A percentile compares a stretch with the other conserved stretches of the same genome.
phyloP scores from a whole-genome alignment of 2,329 filamentous ascomycete genomes.

The Fusarium irregulare region DNA sequence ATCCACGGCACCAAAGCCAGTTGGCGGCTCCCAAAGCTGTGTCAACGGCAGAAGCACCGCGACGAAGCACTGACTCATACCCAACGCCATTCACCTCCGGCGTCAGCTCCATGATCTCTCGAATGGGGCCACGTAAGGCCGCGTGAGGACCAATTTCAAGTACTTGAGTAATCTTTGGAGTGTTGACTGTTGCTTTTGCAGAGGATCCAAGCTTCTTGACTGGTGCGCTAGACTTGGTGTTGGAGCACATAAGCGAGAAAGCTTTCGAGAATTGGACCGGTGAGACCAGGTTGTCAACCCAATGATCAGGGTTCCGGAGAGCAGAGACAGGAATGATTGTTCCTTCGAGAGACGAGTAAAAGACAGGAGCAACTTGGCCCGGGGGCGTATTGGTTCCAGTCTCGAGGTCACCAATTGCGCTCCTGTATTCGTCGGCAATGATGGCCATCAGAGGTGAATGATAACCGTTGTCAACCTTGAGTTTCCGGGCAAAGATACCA shows the following conservation, averaged over 20 bases:
- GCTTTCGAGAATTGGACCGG: slow-evolving; percentile 57
- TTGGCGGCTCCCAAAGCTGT: slow-evolving; percentile 32
- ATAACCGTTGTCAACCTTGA: slow-evolving; percentile 60
- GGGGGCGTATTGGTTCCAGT: neutral
- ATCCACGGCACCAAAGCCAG: slow-evolving; percentile 24
- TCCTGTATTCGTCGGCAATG: slow-evolving; percentile 8
- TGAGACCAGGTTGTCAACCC: slow-evolving; percentile 57
- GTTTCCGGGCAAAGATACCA: slow-evolving; percentile 29
- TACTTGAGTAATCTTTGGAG: slow-evolving; percentile 3
- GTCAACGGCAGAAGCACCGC: slow-evolving; percentile 14
- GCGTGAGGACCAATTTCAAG: slow-evolving; percentile 47
- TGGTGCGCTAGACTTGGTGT: neutral
- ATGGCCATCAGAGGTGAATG: slow-evolving; percentile 61
- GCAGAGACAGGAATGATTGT: slow-evolving; percentile 31
- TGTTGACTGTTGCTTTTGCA: neutral
- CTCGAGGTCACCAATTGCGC: neutral
- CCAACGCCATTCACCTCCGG: slow-evolving; percentile 2
- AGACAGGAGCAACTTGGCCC: neutral
- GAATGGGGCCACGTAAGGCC: slow-evolving; percentile 43
- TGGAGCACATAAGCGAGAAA: slow-evolving; percentile 5
- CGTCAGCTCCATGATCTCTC: slow-evolving; percentile 33
- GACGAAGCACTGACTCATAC: slow-evolving; percentile 31
- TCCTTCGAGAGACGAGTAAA: slow-evolving; percentile 26
- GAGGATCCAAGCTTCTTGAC: neutral
- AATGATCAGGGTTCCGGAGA: slow-evolving; percentile 56